These are phyloP conservation scores for Barnettozyma populi DNA, from an alignment of 805 yeast species.

Conservation along the genomic window DNA sequence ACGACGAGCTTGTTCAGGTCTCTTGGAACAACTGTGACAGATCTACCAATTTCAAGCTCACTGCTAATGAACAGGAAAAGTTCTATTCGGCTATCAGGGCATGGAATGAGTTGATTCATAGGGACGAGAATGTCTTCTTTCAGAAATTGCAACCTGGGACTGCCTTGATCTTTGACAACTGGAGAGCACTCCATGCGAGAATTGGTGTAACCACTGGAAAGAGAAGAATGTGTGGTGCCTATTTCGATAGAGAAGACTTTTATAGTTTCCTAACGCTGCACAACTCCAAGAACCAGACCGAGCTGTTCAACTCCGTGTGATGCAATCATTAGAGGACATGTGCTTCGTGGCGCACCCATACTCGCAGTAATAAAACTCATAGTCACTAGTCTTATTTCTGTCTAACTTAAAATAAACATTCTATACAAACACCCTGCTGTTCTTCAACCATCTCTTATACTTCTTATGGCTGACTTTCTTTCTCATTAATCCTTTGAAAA, in stretches of 20 bases:
- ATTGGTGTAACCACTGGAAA: slow-evolving; percentile 56
- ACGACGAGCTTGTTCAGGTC: slow-evolving; percentile 52
- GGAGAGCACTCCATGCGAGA: slow-evolving; percentile 68
- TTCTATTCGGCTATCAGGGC: slow-evolving; percentile 52
- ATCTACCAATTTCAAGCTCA: slow-evolving; percentile 42
- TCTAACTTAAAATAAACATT: not conserved
- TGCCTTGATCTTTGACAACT: slow-evolving; percentile 62
- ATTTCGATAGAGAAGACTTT: slow-evolving; percentile 64
- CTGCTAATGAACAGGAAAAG: slow-evolving; percentile 38
- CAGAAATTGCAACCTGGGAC: slow-evolving; percentile 60
- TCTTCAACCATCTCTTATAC: slow-evolving; percentile 29
- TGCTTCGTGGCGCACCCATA: too few species aligned
- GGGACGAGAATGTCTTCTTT: slow-evolving; percentile 44
- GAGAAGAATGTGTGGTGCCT: slow-evolving; percentile 70
- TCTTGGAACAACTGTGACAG: slow-evolving; percentile 72
- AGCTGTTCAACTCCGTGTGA: slow-evolving; percentile 31
- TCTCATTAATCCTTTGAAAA: slow-evolving; percentile 28
- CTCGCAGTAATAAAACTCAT: not conserved
- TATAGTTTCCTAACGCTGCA: slow-evolving; percentile 40
- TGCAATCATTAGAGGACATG: too few species aligned
- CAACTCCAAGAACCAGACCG: slow-evolving; percentile 40
- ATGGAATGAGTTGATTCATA: slow-evolving; percentile 50
- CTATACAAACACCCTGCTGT: slow-evolving; percentile 13
- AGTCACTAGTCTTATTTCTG: not conserved
- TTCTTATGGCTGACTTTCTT: slow-evolving; percentile 34